phyloP scores from a whole-genome alignment of 2,329 filamentous ascomycete genomes.

The Aspergillus sp. region DNA sequence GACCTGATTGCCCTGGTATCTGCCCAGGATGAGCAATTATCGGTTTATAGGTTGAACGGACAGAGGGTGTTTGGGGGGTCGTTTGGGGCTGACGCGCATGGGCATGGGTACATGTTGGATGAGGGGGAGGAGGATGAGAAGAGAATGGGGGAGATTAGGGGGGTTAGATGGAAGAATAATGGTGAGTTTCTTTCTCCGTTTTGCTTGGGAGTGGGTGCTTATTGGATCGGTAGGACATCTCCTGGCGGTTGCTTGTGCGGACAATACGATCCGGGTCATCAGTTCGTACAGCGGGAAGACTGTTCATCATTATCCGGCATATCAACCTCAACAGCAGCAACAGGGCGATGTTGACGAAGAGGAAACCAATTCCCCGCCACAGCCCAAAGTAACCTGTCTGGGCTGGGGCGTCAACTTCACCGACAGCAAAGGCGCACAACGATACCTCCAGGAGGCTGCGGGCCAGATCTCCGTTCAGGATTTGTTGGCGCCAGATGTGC shows the following conservation, averaged over 20 bases:
- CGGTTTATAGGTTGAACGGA: conserved; percentile 71
- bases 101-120: conserved; percentile 16
- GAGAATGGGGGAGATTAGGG: conserved; percentile 29
- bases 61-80: conserved; percentile 57
- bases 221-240: conserved; percentile 48
- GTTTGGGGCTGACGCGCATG: conserved; percentile 31
- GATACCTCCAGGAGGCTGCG: conserved; percentile 29
- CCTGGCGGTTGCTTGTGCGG: conserved; percentile 76
- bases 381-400: conserved; percentile 38
- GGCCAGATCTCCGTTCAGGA: conserved; percentile 36
- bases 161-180: conserved; percentile 60
- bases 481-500: conserved; percentile 32
- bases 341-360: conserved; percentile 9
- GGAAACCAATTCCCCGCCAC: not conserved
- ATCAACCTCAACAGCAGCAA: conserved; percentile 4
- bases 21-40: conserved; percentile 59
- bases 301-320: conserved; percentile 58
- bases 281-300: conserved; percentile 75
- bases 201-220: conserved; percentile 2
- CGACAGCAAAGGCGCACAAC: conserved; percentile 40
- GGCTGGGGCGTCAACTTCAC: conserved; percentile 53
- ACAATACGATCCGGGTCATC: conserved; percentile 69
- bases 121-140: conserved; percentile 32
- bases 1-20: conserved; percentile 67
- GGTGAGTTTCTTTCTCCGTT: conserved; percentile 41